These are phyloP conservation scores for Camillea tinctor DNA, from an alignment of 2,329 filamentous ascomycete species.

Conservation along the genomic window DNA sequence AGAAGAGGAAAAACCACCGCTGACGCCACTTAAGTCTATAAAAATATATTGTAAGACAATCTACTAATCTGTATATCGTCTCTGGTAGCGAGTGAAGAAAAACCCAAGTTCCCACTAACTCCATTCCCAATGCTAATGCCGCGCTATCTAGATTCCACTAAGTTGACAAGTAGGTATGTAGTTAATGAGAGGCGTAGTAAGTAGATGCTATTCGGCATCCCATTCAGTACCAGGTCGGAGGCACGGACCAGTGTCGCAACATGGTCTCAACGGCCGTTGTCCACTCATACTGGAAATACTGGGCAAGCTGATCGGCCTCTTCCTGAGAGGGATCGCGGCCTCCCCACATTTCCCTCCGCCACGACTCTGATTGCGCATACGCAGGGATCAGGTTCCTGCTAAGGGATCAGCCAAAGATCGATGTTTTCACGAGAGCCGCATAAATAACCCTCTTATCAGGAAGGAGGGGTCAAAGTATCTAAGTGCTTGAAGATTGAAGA, in stretches of 20 bases:
- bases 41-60: not conserved
- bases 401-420: not conserved
- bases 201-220: slow-evolving; percentile 38
- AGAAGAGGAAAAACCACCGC: not conserved
- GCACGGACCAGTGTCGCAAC: slow-evolving; percentile 65
- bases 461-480: slow-evolving; percentile 5
- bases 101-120: no score
- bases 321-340: slow-evolving; percentile 53
- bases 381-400: slow-evolving; percentile 56
- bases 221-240: slow-evolving; percentile 55
- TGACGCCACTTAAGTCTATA: not conserved
- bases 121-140: no score
- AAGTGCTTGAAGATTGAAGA: not conserved
- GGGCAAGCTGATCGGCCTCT: slow-evolving; percentile 57
- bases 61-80: not conserved
- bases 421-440: not conserved
- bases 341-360: slow-evolving; percentile 69
- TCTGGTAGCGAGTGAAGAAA: not conserved
- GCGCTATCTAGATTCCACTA: not conserved
- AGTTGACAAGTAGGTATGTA: no score
- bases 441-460: not conserved
- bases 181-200: no score
- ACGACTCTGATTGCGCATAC: slow-evolving; percentile 61
- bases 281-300: slow-evolving; percentile 68
- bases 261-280: slow-evolving; percentile 61